phyloP scores from a whole-genome alignment of 768 basidiomycete genomes.

The Russula griseocarnosa region DNA sequence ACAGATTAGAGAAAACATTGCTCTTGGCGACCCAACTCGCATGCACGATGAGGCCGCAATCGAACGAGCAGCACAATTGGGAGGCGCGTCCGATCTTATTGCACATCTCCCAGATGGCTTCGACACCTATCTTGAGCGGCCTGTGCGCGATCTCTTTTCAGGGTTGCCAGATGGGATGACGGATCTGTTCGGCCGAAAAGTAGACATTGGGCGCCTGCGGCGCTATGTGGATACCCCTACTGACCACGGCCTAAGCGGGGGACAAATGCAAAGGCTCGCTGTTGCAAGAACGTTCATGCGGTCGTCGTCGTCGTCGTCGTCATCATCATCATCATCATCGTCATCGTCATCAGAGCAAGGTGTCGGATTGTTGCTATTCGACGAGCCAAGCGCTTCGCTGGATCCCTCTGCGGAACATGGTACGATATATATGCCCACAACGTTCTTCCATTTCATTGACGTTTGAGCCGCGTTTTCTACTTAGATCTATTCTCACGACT shows the following conservation, averaged over 20 bases:
- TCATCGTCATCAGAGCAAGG: conserved; percentile 44
- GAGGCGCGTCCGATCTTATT: conserved; percentile 65
- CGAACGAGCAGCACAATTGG: conserved; percentile 60
- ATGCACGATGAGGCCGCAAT: conserved; percentile 54
- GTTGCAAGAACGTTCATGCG: conserved; percentile 77
- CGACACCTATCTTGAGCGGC: conserved; percentile 68
- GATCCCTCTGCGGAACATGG: conserved; percentile 76
- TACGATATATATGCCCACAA: conserved; percentile 25
- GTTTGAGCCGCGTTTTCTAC: background rate
- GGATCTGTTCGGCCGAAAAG: conserved; percentile 57
- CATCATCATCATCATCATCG: no score
- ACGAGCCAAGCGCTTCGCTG: conserved; percentile 69
- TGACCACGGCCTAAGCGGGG: conserved; percentile 49
- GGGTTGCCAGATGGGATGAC: conserved; percentile 60
- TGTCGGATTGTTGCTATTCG: conserved; percentile 62
- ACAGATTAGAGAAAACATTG: conserved; percentile 76
- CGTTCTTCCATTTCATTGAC: background rate
- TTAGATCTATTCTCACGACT: conserved; percentile 68
- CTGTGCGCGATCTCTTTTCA: conserved; percentile 63
- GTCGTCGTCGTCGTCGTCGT: conserved; percentile 42
- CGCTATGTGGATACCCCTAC: background rate
- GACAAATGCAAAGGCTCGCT: conserved; percentile 72
- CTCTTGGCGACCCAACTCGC: conserved; percentile 60
- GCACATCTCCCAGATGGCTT: conserved; percentile 61
- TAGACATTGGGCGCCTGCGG: conserved; percentile 31